Conservation (phyloP, 441 rosid species). For the Melastoma candidum region DNA sequence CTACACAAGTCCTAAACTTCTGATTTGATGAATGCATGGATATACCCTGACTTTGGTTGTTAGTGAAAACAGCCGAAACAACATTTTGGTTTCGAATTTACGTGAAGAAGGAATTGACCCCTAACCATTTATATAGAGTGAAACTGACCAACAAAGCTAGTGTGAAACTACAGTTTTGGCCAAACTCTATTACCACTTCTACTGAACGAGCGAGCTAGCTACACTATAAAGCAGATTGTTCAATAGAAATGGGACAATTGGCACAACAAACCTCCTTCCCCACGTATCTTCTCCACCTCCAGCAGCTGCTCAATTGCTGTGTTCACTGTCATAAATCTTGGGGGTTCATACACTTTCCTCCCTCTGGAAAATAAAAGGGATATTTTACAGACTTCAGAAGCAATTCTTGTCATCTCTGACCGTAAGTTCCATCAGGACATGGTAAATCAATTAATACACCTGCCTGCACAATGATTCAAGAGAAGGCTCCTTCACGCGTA, state of each 20-base stretch:
- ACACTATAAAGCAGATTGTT: background rate
- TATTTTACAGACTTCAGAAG: slow-evolving; percentile 1
- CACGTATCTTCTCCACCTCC: slow-evolving; percentile 57
- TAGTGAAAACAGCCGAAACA: too few relatives aligned
- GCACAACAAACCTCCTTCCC: slow-evolving; percentile 41
- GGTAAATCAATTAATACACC: background rate
- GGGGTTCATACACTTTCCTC: slow-evolving; percentile 74
- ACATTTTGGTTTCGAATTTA: too few relatives aligned
- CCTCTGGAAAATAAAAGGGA: slow-evolving; percentile 37
- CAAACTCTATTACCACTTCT: too few relatives aligned
- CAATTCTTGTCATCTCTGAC: background rate
- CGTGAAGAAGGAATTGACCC: too few relatives aligned
- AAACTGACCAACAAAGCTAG: too few relatives aligned
- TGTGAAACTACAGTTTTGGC: too few relatives aligned
- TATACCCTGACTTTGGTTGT: too few relatives aligned
- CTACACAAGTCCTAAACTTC: background rate
- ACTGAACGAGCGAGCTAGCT: background rate
- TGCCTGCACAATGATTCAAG: slow-evolving; percentile 85
- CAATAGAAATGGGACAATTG: too few relatives aligned
- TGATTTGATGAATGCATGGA: background rate
- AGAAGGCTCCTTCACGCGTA: slow-evolving; percentile 86
- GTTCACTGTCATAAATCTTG: slow-evolving; percentile 76
- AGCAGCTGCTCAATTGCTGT: slow-evolving; percentile 82
- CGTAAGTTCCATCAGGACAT: background rate
- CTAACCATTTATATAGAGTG: too few relatives aligned